These are phyloP conservation scores for Ogataea pini DNA, from an alignment of 805 yeast species.

Conservation along the genomic window DNA sequence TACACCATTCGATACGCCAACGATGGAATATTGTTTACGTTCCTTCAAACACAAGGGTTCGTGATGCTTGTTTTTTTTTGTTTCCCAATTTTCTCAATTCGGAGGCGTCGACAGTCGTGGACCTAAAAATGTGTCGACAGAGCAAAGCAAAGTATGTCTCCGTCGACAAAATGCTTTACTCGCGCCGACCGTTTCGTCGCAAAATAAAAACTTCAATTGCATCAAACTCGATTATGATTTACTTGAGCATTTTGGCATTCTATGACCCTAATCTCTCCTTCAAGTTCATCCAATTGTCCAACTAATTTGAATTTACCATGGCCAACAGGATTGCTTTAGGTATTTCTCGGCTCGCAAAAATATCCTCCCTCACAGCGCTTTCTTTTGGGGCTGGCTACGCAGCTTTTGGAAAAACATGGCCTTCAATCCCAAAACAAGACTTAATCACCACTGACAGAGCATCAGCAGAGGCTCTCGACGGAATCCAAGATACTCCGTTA, in stretches of 20 bases:
- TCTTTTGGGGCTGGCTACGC: constrained; percentile 34
- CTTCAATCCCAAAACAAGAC: constrained; percentile 19
- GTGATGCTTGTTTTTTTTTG: constrained; percentile 11
- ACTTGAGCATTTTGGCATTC: neutral
- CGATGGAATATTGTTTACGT: neutral
- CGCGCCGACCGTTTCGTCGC: neutral
- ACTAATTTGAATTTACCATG: neutral
- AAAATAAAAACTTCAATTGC: too few relatives aligned
- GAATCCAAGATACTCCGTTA: constrained; percentile 29
- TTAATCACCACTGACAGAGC: constrained; percentile 23
- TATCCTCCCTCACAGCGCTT: constrained; percentile 15
- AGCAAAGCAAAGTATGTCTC: too few relatives aligned
- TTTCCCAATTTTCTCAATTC: constrained; percentile 6
- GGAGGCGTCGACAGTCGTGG: constrained; percentile 5
- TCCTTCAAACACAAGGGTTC: neutral
- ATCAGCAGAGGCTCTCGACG: constrained; percentile 28
- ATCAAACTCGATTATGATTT: too few relatives aligned
- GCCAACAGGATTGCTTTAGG: constrained; percentile 4
- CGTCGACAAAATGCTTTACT: too few relatives aligned
- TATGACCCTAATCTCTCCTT: too few relatives aligned
- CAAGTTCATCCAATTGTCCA: neutral
- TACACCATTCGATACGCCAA: constrained; percentile 5
- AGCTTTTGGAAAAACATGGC: constrained; percentile 35
- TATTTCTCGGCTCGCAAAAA: constrained; percentile 9
- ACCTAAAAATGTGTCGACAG: constrained; percentile 1